These are phyloP conservation scores for Aspergillus carbonarius DNA, from an alignment of 2,329 filamentous ascomycete species.

Conservation along the genomic window DNA sequence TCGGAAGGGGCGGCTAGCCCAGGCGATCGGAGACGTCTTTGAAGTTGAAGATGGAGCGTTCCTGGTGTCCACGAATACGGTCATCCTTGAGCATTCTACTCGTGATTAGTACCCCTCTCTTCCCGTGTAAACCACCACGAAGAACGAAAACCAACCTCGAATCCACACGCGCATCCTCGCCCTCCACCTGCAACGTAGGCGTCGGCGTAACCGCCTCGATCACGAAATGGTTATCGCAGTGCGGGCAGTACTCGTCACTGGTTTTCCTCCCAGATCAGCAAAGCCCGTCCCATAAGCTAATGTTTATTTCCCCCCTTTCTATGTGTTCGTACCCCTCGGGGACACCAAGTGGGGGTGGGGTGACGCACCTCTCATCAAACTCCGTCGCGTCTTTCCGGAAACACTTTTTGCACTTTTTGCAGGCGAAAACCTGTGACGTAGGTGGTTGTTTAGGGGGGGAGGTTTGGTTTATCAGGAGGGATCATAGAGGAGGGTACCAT, in stretches of 20 bases:
- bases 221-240: slow-evolving; percentile 98
- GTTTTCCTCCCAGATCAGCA: not conserved
- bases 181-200: slow-evolving; percentile 80
- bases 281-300: not conserved
- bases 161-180: slow-evolving; percentile 84
- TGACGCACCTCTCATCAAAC: slow-evolving; percentile 73
- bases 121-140: not conserved
- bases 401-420: slow-evolving; percentile 98
- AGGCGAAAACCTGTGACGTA: slow-evolving; percentile 67
- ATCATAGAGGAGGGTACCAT: slow-evolving; percentile 58
- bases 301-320: not conserved
- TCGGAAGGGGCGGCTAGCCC: slow-evolving; percentile 53
- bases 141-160: slow-evolving; percentile 51
- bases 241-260: slow-evolving; percentile 95
- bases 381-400: slow-evolving; percentile 92
- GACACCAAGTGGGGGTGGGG: not conserved
- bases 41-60: slow-evolving; percentile 72
- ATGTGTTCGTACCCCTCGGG: not conserved
- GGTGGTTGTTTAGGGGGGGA: not conserved
- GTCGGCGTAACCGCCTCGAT: slow-evolving; percentile 84
- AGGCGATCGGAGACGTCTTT: slow-evolving; percentile 72
- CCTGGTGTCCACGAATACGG: slow-evolving; percentile 61
- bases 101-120: not conserved
- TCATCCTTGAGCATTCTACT: slow-evolving; percentile 86
- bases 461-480: not conserved